phyloP scores from a whole-genome alignment of 2,329 filamentous ascomycete genomes.

The Alternaria sp. region DNA sequence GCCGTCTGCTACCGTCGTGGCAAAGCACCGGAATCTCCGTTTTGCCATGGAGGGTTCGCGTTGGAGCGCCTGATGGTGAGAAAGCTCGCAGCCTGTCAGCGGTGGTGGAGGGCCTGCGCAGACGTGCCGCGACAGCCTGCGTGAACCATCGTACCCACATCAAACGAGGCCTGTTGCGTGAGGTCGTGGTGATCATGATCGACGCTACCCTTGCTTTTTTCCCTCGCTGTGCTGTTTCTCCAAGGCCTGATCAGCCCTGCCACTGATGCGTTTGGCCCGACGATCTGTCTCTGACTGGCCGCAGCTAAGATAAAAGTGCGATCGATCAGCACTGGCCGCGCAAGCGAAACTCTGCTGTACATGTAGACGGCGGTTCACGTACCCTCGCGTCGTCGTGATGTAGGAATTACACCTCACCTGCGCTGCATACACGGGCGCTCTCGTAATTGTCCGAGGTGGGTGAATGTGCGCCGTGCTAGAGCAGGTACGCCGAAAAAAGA shows the following conservation, averaged over 20 bases:
- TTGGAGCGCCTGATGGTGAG: constrained; percentile 18
- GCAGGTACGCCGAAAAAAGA: constrained; percentile 5
- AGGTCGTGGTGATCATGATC: constrained; percentile 34
- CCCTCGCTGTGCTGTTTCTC: constrained; percentile 37
- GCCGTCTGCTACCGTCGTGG: constrained; percentile 34
- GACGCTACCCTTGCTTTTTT: constrained; percentile 38
- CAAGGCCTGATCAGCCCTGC: constrained; percentile 45
- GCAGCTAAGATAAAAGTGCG: constrained; percentile 16
- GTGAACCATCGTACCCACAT: constrained; percentile 12
- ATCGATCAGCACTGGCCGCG: constrained; percentile 30
- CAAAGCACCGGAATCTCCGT: constrained; percentile 22
- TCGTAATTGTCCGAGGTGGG: background rate
- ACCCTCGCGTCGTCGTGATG: background rate
- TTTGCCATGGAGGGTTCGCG: constrained; percentile 12
- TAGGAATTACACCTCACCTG: background rate
- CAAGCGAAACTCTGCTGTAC: constrained; percentile 6
- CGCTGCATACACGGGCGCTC: background rate
- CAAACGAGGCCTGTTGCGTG: constrained; percentile 27
- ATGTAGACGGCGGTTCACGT: constrained; percentile 13
- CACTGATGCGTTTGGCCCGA: constrained; percentile 28
- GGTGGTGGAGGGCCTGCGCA: background rate
- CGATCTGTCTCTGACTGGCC: constrained; percentile 31
- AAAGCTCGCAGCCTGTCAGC: constrained; percentile 5
- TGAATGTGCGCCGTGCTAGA: background rate
- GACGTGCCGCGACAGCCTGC: background rate